A percentile compares a stretch with the other conserved stretches of the same genome.
These are phyloP conservation scores for Mikania micrantha DNA, from an alignment of 129 eudicot genomes.

Conservation along the genomic window DNA sequence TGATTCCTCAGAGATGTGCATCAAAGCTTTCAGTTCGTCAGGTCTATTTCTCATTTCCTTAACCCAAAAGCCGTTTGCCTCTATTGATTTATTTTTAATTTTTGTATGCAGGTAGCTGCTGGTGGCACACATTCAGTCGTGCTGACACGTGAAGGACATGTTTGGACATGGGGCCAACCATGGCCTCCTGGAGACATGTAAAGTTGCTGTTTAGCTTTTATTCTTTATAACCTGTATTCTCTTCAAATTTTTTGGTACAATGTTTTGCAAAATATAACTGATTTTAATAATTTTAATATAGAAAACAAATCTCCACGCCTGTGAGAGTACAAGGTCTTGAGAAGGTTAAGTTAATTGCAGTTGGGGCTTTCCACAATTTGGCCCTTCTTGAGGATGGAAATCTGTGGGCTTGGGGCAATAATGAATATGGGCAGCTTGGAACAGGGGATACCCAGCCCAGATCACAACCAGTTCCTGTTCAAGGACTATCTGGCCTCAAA, in stretches of 20 bases:
- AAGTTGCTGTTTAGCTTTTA: background rate
- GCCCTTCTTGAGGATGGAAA: conserved; percentile 85
- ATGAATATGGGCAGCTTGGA: conserved; percentile 97
- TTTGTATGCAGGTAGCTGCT: conserved; percentile 76
- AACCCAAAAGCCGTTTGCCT: background rate
- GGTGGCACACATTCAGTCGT: conserved; percentile 99
- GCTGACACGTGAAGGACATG: conserved; percentile 91
- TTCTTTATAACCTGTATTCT: background rate
- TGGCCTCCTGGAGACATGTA: conserved; percentile 99
- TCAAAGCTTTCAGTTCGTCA: conserved; percentile 91
- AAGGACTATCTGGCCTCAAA: conserved; percentile 75
- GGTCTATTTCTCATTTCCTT: conserved; percentile 30
- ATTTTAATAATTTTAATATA: conserved; percentile 12
- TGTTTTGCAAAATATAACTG: background rate
- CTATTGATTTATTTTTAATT: background rate
- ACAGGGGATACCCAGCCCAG: conserved; percentile 99
- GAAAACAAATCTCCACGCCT: conserved; percentile 96
- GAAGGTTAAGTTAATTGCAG: conserved; percentile 83
- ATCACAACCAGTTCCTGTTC: conserved; percentile 91
- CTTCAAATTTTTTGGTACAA: background rate
- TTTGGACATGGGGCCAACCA: conserved; percentile 99
- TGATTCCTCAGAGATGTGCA: conserved; percentile 90
- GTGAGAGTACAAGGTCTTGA: conserved; percentile 97
- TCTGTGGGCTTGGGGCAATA: conserved; percentile 96
- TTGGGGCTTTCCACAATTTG: conserved; percentile 95